These are phyloP conservation scores for Ophiostoma fasciatum DNA, from an alignment of 2,329 filamentous ascomycete species.

Conservation along the genomic window DNA sequence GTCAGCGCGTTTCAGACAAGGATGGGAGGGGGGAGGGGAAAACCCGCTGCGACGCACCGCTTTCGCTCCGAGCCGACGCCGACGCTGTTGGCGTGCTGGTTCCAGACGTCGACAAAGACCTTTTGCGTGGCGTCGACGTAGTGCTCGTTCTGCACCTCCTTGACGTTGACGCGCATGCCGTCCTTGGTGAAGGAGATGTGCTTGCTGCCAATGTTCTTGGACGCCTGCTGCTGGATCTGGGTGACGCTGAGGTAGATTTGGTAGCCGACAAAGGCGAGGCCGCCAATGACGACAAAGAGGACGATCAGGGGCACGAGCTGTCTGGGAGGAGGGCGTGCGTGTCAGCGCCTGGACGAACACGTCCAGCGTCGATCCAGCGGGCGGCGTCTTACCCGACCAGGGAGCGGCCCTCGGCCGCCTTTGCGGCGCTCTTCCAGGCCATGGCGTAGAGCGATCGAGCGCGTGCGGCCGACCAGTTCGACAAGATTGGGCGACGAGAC, in stretches of 20 bases:
- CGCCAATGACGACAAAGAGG: constrained; percentile 41
- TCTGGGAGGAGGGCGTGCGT: too few species aligned
- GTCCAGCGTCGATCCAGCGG: too few species aligned
- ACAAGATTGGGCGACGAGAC: too few species aligned
- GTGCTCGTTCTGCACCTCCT: constrained; percentile 50
- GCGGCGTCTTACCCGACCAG: neutral
- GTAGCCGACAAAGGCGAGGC: constrained; percentile 51
- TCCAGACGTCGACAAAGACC: constrained; percentile 52
- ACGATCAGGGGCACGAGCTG: constrained; percentile 53
- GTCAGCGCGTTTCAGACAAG: too few species aligned
- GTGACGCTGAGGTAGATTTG: constrained; percentile 54
- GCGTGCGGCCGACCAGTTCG: too few species aligned
- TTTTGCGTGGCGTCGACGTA: constrained; percentile 63
- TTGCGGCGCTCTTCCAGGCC: neutral
- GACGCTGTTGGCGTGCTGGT: constrained; percentile 26
- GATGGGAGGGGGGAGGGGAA: neutral
- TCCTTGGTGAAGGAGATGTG: constrained; percentile 65
- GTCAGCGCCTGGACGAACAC: too few species aligned
- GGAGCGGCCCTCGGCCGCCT: neutral
- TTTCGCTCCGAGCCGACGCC: constrained; percentile 16
- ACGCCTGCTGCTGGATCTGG: constrained; percentile 50
- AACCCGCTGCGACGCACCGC: constrained; percentile 14
- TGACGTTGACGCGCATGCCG: constrained; percentile 56
- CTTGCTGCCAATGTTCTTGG: constrained; percentile 58
- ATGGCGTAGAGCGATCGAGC: too few species aligned